Evolutionary conservation across 2,329 filamentous ascomycete genomes (phyloP).

Genomic region (Taxawa tesnikishii): DNA sequence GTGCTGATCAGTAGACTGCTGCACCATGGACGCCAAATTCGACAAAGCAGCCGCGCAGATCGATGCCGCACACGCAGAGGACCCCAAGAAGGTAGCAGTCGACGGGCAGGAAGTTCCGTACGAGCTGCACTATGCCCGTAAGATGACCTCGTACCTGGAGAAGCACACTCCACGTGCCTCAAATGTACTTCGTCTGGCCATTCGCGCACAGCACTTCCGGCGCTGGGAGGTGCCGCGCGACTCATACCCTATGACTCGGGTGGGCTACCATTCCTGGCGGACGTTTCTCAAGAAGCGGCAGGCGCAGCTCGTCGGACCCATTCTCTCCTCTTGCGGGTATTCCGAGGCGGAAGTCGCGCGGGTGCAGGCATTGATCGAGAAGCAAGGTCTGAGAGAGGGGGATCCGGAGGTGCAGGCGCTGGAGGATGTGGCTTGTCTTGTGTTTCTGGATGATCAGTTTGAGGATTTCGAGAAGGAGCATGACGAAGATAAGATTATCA

Average conservation of each 20-base stretch:
- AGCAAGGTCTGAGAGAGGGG: constrained; percentile 55
- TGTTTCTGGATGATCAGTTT: constrained; percentile 80
- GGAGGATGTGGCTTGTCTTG: constrained; percentile 77
- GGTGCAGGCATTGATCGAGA: constrained; percentile 62
- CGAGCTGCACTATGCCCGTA: constrained; percentile 69
- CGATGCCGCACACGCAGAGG: constrained; percentile 58
- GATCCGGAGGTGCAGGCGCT: constrained; percentile 60
- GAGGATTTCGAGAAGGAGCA: constrained; percentile 63
- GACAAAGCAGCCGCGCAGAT: constrained; percentile 50
- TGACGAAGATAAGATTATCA: constrained; percentile 66
- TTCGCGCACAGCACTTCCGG: constrained; percentile 73
- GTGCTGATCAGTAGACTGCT: too few species aligned
- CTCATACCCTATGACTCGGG: constrained; percentile 60
- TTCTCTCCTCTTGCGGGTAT: constrained; percentile 42
- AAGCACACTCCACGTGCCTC: constrained; percentile 49
- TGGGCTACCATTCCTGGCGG: constrained; percentile 73
- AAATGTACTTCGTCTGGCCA: constrained; percentile 58
- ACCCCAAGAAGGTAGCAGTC: constrained; percentile 45
- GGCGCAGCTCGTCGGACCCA: constrained; percentile 44
- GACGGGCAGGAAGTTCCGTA: constrained; percentile 46
- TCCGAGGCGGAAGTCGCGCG: constrained; percentile 42
- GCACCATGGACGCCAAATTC: constrained; percentile 14
- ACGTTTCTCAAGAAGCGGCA: constrained; percentile 61
- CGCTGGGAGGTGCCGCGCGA: constrained; percentile 73
- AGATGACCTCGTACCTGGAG: constrained; percentile 65